These are phyloP conservation scores for Venturia oleaginea DNA, from an alignment of 2,329 filamentous ascomycete genomes.

Conservation along the genomic window DNA sequence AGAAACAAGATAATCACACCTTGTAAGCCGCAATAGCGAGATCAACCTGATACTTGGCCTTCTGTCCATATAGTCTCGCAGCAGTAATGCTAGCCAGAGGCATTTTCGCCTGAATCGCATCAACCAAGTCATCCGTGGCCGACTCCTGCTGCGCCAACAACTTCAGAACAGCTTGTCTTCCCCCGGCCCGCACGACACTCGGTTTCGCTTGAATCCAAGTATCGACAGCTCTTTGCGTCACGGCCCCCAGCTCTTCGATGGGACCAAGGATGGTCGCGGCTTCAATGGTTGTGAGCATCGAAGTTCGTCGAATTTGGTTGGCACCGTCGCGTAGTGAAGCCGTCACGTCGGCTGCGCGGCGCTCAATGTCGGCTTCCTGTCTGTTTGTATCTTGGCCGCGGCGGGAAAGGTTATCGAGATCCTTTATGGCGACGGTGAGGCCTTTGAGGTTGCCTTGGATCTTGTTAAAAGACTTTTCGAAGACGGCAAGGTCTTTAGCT, in stretches of 20 bases:
- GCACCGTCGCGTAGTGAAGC: background rate
- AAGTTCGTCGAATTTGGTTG: background rate
- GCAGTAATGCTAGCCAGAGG: background rate
- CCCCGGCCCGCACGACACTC: background rate
- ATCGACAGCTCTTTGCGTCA: slow-evolving; percentile 1
- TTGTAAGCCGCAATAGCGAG: background rate
- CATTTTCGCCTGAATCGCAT: background rate
- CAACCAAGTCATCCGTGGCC: background rate
- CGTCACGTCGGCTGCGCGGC: background rate
- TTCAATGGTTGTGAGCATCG: background rate
- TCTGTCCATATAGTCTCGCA: background rate
- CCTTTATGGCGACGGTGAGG: background rate
- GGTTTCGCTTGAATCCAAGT: background rate
- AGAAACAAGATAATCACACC: too few species aligned
- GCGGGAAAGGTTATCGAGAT: background rate
- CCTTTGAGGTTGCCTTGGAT: background rate
- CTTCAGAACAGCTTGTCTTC: background rate
- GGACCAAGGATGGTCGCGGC: background rate
- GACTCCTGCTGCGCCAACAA: background rate
- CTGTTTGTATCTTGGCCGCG: background rate
- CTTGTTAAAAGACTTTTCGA: background rate
- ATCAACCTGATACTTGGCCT: background rate
- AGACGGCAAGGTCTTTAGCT: background rate
- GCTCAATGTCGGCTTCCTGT: background rate
- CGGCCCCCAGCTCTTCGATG: background rate